Evolutionary conservation across 371 early-diverging fungal genomes (phyloP).

Genomic region (Fennellomyces sp.): DNA sequence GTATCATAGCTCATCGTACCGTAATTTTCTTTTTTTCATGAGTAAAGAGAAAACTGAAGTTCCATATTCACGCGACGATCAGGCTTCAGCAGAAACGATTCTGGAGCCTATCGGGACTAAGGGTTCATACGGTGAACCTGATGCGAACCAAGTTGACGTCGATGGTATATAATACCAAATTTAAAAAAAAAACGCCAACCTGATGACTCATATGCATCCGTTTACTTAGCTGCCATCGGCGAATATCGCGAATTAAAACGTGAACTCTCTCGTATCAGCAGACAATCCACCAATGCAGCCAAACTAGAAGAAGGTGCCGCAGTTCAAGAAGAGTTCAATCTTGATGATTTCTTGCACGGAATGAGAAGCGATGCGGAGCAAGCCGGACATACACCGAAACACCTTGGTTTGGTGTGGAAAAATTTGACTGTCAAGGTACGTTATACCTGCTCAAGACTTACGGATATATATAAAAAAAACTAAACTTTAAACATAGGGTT

Average conservation of each 20-base stretch:
- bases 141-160: slow-evolving; percentile 51
- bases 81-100: slow-evolving; percentile 9
- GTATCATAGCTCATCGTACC: too few species aligned
- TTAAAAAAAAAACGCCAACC: not conserved
- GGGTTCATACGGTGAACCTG: slow-evolving; percentile 39
- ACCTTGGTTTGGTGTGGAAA: slow-evolving; percentile 54
- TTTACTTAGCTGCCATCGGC: slow-evolving; percentile 29
- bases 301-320: slow-evolving; percentile 31
- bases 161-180: slow-evolving; percentile 17
- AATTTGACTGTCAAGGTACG: slow-evolving; percentile 39
- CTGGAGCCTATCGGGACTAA: slow-evolving; percentile 15
- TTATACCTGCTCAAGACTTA: too few species aligned
- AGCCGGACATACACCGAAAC: slow-evolving; percentile 35
- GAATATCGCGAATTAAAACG: slow-evolving; percentile 47
- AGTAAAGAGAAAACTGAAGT: slow-evolving; percentile 3
- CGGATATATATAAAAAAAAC: too few species aligned
- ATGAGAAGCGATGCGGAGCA: slow-evolving; percentile 14
- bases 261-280: slow-evolving; percentile 40
- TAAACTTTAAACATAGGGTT: slow-evolving; percentile 28
- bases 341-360: slow-evolving; percentile 36
- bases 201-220: not conserved
- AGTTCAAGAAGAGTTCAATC: slow-evolving; percentile 34
- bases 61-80: not conserved
- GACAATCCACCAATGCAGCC: not conserved
- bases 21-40: slow-evolving; percentile 1